Evolutionary conservation across 2,329 filamentous ascomycete species (phyloP).

Genomic region (Xylariomycetidae sp.): DNA sequence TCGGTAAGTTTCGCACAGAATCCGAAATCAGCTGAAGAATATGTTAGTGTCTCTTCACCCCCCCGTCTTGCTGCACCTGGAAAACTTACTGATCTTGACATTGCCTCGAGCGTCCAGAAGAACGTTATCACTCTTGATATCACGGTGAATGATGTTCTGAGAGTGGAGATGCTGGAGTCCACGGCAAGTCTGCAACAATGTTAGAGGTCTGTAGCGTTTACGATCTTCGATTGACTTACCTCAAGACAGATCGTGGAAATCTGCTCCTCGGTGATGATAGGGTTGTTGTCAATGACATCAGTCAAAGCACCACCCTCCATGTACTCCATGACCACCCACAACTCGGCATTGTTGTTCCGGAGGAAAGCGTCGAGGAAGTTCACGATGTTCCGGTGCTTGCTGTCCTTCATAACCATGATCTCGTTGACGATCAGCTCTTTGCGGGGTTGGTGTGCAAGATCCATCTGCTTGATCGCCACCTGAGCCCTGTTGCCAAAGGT

Average conservation of each 20-base stretch:
- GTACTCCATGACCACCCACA: slow-evolving; percentile 99
- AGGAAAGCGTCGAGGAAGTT: slow-evolving; percentile 97
- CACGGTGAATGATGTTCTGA: slow-evolving; percentile 96
- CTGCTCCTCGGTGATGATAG: slow-evolving; percentile 88
- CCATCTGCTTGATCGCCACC: slow-evolving; percentile 99
- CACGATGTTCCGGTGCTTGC: slow-evolving; percentile 95
- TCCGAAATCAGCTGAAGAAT: slow-evolving; percentile 96
- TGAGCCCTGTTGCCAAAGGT: slow-evolving; percentile 77
- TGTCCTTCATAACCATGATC: slow-evolving; percentile 99
- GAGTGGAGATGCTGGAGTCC: slow-evolving; percentile 90
- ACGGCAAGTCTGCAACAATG: slow-evolving; percentile 70
- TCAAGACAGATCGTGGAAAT: slow-evolving; percentile 96
- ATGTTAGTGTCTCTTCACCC: no score
- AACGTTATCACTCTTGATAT: slow-evolving; percentile 99
- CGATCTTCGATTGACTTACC: no score
- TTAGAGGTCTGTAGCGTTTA: no score
- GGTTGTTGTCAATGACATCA: slow-evolving; percentile 98
- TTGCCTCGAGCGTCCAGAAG: slow-evolving; percentile 89
- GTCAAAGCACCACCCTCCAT: slow-evolving; percentile 98
- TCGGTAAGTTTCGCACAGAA: slow-evolving; percentile 99
- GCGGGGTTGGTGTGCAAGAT: slow-evolving; percentile 89
- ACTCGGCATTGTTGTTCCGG: slow-evolving; percentile 85
- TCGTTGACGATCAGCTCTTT: slow-evolving; percentile 99
- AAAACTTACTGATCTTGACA: slow-evolving; percentile 86
- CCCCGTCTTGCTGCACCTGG: no score